These are phyloP conservation scores for Brassica cretica DNA, from an alignment of 345 rosid genomes.

Conservation along the genomic window DNA sequence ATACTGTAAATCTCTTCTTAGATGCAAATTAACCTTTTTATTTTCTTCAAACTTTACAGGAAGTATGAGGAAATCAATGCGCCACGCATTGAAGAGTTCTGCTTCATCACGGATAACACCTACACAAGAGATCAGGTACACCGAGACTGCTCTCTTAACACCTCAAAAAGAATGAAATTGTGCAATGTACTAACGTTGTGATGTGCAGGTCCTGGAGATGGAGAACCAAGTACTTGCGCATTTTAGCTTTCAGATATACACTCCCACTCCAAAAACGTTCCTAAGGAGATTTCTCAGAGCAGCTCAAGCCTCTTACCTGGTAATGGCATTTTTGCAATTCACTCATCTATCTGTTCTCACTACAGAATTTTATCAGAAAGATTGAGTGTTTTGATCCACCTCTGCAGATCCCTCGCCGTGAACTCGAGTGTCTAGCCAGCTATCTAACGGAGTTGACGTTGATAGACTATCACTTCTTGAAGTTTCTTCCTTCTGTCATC, in stretches of 20 bases:
- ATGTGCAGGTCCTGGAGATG: constrained; percentile 68
- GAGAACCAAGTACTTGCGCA: constrained; percentile 63
- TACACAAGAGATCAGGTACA: constrained; percentile 74
- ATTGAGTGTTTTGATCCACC: constrained; percentile 15
- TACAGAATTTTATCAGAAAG: constrained; percentile 20
- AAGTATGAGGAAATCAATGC: constrained; percentile 93
- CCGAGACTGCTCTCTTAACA: constrained; percentile 13
- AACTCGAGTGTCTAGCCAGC: constrained; percentile 73
- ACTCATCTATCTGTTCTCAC: neutral
- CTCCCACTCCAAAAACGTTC: constrained; percentile 88
- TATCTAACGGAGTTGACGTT: constrained; percentile 81
- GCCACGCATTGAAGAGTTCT: constrained; percentile 87
- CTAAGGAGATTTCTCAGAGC: constrained; percentile 91
- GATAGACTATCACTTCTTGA: constrained; percentile 62
- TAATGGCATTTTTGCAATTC: constrained; percentile 32
- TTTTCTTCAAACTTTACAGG: constrained; percentile 43
- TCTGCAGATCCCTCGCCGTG: constrained; percentile 70
- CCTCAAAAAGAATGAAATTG: constrained; percentile 1
- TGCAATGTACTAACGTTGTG: constrained; percentile 19
- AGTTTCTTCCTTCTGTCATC: constrained; percentile 69
- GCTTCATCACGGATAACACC: constrained; percentile 94
- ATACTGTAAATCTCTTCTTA: neutral
- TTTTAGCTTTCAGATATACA: constrained; percentile 67
- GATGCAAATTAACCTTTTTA: neutral
- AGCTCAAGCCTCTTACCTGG: constrained; percentile 79